Conservation (phyloP, 148 eudicot genomes). For the Nyssa sinensis region DNA sequence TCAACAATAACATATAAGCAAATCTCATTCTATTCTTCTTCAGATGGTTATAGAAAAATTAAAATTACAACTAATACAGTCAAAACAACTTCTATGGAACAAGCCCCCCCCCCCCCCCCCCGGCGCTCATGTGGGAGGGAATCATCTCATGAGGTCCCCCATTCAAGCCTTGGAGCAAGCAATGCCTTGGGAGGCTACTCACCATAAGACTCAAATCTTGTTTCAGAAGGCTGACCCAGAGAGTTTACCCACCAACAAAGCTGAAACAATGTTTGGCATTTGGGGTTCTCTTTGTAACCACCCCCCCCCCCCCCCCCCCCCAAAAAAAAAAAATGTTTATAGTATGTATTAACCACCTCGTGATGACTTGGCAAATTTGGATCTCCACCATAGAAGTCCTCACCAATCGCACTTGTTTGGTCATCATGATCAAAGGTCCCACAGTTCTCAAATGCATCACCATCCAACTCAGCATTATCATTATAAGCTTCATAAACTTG, state of each 20-base stretch:
- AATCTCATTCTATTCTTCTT: neutral
- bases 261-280: too few species aligned
- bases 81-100: neutral
- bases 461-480: constrained; percentile 29
- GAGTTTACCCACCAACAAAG: too few species aligned
- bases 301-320: too few species aligned
- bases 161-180: too few species aligned
- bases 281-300: too few species aligned
- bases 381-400: constrained; percentile 38
- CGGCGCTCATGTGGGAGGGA: too few species aligned
- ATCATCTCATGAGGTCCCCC: too few species aligned
- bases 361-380: constrained; percentile 40
- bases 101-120: too few species aligned
- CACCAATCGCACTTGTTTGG: constrained; percentile 48
- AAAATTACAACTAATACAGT: neutral
- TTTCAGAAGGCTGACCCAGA: too few species aligned
- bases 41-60: neutral
- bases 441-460: constrained; percentile 37
- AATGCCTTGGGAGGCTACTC: too few species aligned
- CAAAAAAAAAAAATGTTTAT: too few species aligned
- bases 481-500: constrained; percentile 26
- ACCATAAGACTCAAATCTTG: too few species aligned
- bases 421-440: constrained; percentile 61
- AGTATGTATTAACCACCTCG: constrained; percentile 33
- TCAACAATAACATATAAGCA: neutral